Base-by-base conservation (phyloP, 2,329 filamentous ascomycete genomes). In the Cadophora sp. region DNA sequence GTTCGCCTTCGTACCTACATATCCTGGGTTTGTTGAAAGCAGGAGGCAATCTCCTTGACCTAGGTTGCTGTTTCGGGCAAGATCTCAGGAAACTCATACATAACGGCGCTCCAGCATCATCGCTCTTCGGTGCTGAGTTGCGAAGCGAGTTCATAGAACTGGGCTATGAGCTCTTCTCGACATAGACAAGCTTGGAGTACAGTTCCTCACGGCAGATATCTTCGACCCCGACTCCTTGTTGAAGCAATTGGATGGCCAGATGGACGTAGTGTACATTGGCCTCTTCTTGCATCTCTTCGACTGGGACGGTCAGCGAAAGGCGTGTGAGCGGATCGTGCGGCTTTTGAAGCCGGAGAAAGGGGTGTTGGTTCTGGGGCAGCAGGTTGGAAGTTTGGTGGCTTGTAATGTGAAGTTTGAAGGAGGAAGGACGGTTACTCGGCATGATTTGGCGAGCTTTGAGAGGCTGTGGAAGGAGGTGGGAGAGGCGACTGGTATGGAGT, bases 281-380 rank as follows among this genome's bases (percentile, higher is more conserved):
- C 79, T 79, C 0, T 81, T 84, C 73, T 79, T 84, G 53, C 82
- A 84, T 62, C 74, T 83, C 8, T 84, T 82, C 69, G 75, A 77
- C 37, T 80, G 77, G 72, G 77, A 80, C 0, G 73, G 75, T 4
- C 81, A 83, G 27, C 22, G 67, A 14, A 62, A 59, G n/a, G 55
- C 51, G 31, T 68, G 66, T 58, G 55, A 46, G 43, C 43, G 43
- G 5, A 58, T 58, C 16, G 31, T 58, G 19, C 29, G 55, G n/a
- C 26, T 58, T 19, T 9, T 58, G 11, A 58, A 24, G n/a, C 31
- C 29, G n/a, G 29, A 58, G 27, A 58, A 34, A 14, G n/a, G 55
- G 7, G 55, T 31, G 7, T 12, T 34, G 29, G 9, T 58, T 24
- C 9, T 31, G 7, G 55, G 29, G 19, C 55, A 58, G 55, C 55